Conservation (phyloP, 768 basidiomycete genomes). For the Lyophyllum atratum region DNA sequence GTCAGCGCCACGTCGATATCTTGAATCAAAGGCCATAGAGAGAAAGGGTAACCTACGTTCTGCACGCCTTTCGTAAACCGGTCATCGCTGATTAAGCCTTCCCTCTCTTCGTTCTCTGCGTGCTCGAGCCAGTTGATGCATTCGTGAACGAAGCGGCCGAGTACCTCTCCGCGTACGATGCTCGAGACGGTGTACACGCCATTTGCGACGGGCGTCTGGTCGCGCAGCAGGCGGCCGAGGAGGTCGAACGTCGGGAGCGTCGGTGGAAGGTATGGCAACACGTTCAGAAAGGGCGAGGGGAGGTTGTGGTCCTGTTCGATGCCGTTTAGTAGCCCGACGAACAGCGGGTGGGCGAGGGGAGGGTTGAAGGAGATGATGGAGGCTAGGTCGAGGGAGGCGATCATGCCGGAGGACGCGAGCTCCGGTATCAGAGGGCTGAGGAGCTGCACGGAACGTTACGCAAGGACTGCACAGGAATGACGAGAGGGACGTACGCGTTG, state of each 20-base stretch:
- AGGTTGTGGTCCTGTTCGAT: slow-evolving; percentile 35
- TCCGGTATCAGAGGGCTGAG: slow-evolving; percentile 53
- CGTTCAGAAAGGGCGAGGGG: slow-evolving; percentile 59
- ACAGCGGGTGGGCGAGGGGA: slow-evolving; percentile 66
- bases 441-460: slow-evolving; percentile 34
- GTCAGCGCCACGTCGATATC: slow-evolving; percentile 1
- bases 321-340: slow-evolving; percentile 54
- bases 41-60: slow-evolving; percentile 51
- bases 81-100: slow-evolving; percentile 72
- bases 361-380: slow-evolving; percentile 70
- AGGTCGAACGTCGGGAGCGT: slow-evolving; percentile 75
- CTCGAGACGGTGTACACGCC: slow-evolving; percentile 62
- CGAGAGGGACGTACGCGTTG: slow-evolving; percentile 54
- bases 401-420: slow-evolving; percentile 48
- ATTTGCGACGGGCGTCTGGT: slow-evolving; percentile 48
- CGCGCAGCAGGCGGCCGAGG: slow-evolving; percentile 66
- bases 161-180: slow-evolving; percentile 61
- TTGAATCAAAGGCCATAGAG: neutral
- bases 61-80: slow-evolving; percentile 71
- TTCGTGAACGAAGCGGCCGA: slow-evolving; percentile 73
- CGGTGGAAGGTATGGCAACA: slow-evolving; percentile 67
- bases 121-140: slow-evolving; percentile 69
- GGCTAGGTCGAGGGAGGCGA: slow-evolving; percentile 69
- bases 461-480: neutral
- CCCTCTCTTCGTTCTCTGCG: slow-evolving; percentile 68